Percentiles rank a stretch among this genome's conserved stretches.
Conservation (phyloP, 176 grass and related monocot species). For the Hordeum marinum region DNA sequence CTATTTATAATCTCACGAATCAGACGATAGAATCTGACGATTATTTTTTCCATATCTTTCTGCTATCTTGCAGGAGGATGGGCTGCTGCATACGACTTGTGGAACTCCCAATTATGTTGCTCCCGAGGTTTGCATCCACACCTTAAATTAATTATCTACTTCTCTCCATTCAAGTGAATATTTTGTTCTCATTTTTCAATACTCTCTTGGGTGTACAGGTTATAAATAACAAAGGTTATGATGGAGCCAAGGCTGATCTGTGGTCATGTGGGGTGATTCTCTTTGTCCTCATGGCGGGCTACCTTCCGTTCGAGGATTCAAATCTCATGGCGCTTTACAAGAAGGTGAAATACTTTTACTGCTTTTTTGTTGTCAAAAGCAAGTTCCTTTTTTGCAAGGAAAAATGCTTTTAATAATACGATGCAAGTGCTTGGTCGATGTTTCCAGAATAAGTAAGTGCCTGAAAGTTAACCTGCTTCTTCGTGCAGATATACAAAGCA, state of each 20-base stretch:
- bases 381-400: background rate
- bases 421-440: background rate
- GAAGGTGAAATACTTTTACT: constrained; percentile 50
- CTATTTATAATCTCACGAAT: background rate
- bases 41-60: constrained; percentile 17
- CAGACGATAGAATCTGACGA: background rate
- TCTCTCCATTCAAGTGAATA: constrained; percentile 9
- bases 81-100: constrained; percentile 83
- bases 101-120: constrained; percentile 99
- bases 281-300: constrained; percentile 94
- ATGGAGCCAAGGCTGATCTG: constrained; percentile 90
- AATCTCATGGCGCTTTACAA: constrained; percentile 91
- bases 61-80: constrained; percentile 72
- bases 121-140: constrained; percentile 57
- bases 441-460: background rate
- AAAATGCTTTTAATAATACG: background rate
- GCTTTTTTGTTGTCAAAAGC: background rate
- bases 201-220: constrained; percentile 45
- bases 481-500: constrained; percentile 83
- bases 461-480: constrained; percentile 5
- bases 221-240: constrained; percentile 94
- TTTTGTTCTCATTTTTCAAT: constrained; percentile 38
- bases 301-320: constrained; percentile 88
- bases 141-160: constrained; percentile 11
- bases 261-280: constrained; percentile 99